Conservation (phyloP, 1,284 basidiomycete genomes). For the Ceratobasidium sp. region DNA sequence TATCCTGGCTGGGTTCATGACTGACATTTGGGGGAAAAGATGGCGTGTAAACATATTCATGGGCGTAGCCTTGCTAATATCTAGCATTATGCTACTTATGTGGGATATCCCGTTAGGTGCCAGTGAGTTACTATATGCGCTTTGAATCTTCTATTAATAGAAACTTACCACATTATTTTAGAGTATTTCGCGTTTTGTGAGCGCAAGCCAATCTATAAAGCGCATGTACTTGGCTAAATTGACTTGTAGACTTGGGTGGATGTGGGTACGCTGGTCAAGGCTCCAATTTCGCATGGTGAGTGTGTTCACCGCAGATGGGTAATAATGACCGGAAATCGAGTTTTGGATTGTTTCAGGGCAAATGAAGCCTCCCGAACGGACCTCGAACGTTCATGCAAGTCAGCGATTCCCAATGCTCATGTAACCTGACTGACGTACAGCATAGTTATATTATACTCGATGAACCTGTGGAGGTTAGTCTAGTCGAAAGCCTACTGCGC, state of each 20-base stretch:
- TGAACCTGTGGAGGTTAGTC: slow-evolving; percentile 34
- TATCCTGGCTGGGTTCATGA: slow-evolving; percentile 11
- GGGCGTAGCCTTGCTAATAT: slow-evolving; percentile 25
- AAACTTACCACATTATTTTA: neutral
- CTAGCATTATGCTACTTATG: slow-evolving; percentile 26
- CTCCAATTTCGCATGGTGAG: slow-evolving; percentile 32
- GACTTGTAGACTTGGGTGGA: slow-evolving; percentile 1
- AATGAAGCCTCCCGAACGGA: slow-evolving; percentile 30
- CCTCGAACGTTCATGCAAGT: slow-evolving; percentile 32
- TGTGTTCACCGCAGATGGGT: neutral
- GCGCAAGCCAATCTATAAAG: neutral
- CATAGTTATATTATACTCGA: slow-evolving; percentile 24
- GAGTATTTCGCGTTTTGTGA: slow-evolving; percentile 37
- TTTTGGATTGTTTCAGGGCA: neutral
- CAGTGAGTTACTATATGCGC: neutral
- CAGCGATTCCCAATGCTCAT: neutral
- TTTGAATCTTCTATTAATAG: too few species aligned
- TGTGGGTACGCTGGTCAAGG: slow-evolving; percentile 34
- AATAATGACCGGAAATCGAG: neutral
- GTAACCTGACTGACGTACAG: neutral
- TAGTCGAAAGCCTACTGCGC: neutral
- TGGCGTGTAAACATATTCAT: slow-evolving; percentile 37
- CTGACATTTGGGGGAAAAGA: slow-evolving; percentile 27
- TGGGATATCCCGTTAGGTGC: slow-evolving; percentile 37
- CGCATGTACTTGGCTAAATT: too few species aligned